phyloP scores from a whole-genome alignment of 495 filamentous ascomycete species.

The Parathielavia hyrcaniae region DNA sequence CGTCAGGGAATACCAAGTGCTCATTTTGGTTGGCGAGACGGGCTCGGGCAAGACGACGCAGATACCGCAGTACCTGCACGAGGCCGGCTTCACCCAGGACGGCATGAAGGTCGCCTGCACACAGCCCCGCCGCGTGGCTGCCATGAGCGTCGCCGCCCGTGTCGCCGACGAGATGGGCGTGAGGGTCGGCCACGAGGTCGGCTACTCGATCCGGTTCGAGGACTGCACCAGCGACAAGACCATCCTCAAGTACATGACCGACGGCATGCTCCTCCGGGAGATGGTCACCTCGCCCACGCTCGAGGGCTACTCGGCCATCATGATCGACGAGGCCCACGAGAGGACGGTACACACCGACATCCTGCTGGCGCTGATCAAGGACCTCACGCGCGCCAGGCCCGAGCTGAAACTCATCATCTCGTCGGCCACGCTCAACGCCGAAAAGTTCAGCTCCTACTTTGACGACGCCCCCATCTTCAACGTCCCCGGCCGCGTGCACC shows the following conservation, averaged over 20 bases:
- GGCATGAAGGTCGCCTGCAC: constrained; percentile 68
- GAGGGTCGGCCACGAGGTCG: constrained; percentile 85
- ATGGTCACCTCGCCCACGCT: constrained; percentile 86
- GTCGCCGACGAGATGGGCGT: constrained; percentile 93
- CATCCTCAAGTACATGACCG: constrained; percentile 93
- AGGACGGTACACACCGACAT: constrained; percentile 89
- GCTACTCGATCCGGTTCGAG: constrained; percentile 94
- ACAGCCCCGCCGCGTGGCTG: constrained; percentile 91
- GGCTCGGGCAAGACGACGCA: constrained; percentile 88
- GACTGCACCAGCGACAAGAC: constrained; percentile 92
- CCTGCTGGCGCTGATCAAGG: constrained; percentile 82
- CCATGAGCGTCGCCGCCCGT: constrained; percentile 90
- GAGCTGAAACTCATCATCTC: constrained; percentile 91
- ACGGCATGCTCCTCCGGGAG: constrained; percentile 91
- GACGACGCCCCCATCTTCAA: constrained; percentile 95
- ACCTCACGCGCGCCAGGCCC: constrained; percentile 76
- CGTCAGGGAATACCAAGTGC: constrained; percentile 66
- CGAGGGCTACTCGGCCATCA: constrained; percentile 76
- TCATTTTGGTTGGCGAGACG: constrained; percentile 84
- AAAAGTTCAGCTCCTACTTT: constrained; percentile 89
- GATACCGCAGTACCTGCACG: constrained; percentile 80
- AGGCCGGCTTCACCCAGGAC: constrained; percentile 81
- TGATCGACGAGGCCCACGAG: constrained; percentile 98
- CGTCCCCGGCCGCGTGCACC: constrained; percentile 83
- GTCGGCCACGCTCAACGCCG: constrained; percentile 90